Percentiles rank a stretch among this genome's conserved stretches.
Conservation (phyloP, 495 filamentous ascomycete species). For the Penicillium chermesinum region DNA sequence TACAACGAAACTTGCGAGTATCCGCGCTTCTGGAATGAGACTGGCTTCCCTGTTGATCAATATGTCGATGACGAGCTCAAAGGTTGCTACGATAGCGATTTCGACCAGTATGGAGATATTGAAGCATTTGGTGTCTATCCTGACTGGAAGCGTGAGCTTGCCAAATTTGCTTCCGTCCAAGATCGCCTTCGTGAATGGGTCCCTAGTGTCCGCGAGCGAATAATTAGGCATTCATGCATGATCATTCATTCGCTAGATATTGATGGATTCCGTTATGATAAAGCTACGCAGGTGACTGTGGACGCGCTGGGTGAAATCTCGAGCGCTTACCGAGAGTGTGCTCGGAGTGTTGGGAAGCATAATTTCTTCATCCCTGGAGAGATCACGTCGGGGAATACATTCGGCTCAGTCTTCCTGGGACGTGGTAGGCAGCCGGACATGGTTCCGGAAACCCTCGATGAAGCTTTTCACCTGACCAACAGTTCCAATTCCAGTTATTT, state of each 20-base stretch:
- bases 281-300: slow-evolving; percentile 60
- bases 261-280: slow-evolving; percentile 67
- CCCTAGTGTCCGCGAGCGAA: slow-evolving; percentile 52
- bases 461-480: slow-evolving; percentile 45
- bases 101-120: slow-evolving; percentile 65
- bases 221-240: slow-evolving; percentile 64
- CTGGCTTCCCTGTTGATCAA: slow-evolving; percentile 48
- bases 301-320: slow-evolving; percentile 59
- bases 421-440: slow-evolving; percentile 56
- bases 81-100: slow-evolving; percentile 66
- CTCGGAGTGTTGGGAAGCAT: slow-evolving; percentile 49
- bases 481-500: slow-evolving; percentile 44
- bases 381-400: slow-evolving; percentile 58
- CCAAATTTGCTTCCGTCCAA: slow-evolving; percentile 71
- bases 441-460: slow-evolving; percentile 39
- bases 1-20: slow-evolving; percentile 58
- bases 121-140: slow-evolving; percentile 65
- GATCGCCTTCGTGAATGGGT: slow-evolving; percentile 70
- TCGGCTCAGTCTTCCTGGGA: slow-evolving; percentile 63
- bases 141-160: slow-evolving; percentile 63
- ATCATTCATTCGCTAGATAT: slow-evolving; percentile 60
- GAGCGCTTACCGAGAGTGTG: slow-evolving; percentile 50
- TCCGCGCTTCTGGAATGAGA: slow-evolving; percentile 63
- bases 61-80: slow-evolving; percentile 40
- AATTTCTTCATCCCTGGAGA: slow-evolving; percentile 65